Evolutionary conservation across 2,329 filamentous ascomycete species (phyloP).

Genomic region (Colletotrichum liaoningense): DNA sequence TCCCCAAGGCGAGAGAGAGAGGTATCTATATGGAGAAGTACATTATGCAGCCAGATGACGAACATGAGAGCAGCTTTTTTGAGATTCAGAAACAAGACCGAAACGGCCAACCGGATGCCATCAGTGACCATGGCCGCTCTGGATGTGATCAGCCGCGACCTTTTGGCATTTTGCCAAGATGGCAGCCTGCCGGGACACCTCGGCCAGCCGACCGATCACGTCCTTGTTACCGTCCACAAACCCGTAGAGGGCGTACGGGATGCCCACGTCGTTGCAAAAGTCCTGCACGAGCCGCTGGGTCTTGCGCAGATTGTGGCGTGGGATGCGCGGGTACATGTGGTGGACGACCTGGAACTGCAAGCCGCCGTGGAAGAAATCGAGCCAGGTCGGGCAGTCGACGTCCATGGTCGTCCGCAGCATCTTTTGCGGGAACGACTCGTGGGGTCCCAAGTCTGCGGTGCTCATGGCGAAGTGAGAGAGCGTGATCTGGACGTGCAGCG

Average conservation of each 20-base stretch:
- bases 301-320: conserved; percentile 83
- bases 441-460: conserved; percentile 83
- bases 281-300: conserved; percentile 81
- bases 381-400: conserved; percentile 86
- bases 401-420: conserved; percentile 97
- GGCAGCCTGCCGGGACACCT: conserved; percentile 83
- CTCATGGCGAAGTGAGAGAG: conserved; percentile 95
- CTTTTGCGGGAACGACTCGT: conserved; percentile 89
- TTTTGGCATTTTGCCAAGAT: conserved; percentile 82
- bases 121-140: conserved; percentile 33
- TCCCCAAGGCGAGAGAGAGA: not conserved
- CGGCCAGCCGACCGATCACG: conserved; percentile 80
- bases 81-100: not conserved
- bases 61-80: not conserved
- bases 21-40: not conserved
- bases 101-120: not conserved
- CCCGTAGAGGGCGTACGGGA: conserved; percentile 87
- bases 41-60: not conserved
- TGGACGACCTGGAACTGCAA: conserved; percentile 92
- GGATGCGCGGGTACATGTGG: conserved; percentile 85
- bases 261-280: conserved; percentile 84
- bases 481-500: conserved; percentile 90
- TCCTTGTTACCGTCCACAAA: conserved; percentile 87
- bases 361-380: conserved; percentile 90
- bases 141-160: conserved; percentile 47